Conservation (phyloP, 805 yeast species). For the Priceomyces haplophilus region DNA sequence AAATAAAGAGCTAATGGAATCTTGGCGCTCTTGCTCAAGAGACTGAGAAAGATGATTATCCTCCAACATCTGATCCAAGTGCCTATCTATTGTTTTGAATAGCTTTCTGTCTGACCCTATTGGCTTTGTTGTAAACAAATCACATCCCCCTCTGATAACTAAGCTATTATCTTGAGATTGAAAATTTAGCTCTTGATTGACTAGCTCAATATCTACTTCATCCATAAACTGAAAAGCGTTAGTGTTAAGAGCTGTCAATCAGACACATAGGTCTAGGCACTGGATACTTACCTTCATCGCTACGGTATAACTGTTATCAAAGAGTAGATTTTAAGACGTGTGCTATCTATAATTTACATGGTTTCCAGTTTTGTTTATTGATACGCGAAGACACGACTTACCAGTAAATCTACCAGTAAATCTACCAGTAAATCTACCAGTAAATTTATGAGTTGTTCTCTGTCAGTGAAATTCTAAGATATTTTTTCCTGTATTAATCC, state of each 20-base stretch:
- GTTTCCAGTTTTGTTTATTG: neutral
- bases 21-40: constrained; percentile 36
- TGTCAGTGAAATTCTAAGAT: neutral
- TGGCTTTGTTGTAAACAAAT: constrained; percentile 90
- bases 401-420: neutral
- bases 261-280: neutral
- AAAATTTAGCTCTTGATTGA: constrained; percentile 81
- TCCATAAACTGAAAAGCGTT: constrained; percentile 69
- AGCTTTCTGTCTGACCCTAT: constrained; percentile 86
- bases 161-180: constrained; percentile 42
- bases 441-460: too few relatives aligned
- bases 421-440: neutral
- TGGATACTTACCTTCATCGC: constrained; percentile 9
- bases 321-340: neutral
- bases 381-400: constrained; percentile 7
- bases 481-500: constrained; percentile 12
- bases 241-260: neutral
- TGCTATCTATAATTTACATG: neutral
- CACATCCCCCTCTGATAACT: constrained; percentile 81
- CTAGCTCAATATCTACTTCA: constrained; percentile 86
- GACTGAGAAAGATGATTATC: constrained; percentile 42
- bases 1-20: constrained; percentile 33
- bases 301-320: neutral
- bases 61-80: constrained; percentile 54
- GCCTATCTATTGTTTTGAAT: constrained; percentile 82